Percentiles rank a stretch among this genome's conserved stretches.
These are phyloP conservation scores for Berberis vulgaris DNA, from an alignment of 164 flowering plant species.

Conservation along the genomic window DNA sequence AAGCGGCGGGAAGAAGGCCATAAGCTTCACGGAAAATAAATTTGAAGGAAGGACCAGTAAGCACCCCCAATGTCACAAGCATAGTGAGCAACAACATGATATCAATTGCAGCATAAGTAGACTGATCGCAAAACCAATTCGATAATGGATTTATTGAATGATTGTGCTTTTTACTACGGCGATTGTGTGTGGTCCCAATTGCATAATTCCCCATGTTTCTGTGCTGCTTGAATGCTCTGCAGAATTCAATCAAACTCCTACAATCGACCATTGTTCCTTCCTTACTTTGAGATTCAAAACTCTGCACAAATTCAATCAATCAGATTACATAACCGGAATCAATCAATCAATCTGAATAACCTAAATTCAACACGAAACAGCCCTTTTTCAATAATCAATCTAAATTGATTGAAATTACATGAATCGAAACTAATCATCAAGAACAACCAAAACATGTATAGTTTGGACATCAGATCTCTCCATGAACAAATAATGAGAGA, in stretches of 20 bases:
- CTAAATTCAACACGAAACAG: too few species aligned
- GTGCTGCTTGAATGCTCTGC: slow-evolving; percentile 44
- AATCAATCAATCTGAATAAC: too few species aligned
- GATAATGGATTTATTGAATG: slow-evolving; percentile 22
- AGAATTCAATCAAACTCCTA: slow-evolving; percentile 49
- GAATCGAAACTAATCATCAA: too few species aligned
- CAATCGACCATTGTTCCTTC: slow-evolving; percentile 40
- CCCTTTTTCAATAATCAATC: too few species aligned
- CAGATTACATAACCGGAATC: too few species aligned
- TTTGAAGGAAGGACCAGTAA: slow-evolving; percentile 30
- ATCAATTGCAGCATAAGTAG: slow-evolving; percentile 37
- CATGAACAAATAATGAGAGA: too few species aligned
- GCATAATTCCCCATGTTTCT: slow-evolving; percentile 15
- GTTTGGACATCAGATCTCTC: too few species aligned
- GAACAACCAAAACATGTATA: too few species aligned
- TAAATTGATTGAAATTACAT: too few species aligned
- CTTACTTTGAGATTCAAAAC: too few species aligned
- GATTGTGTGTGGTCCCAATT: slow-evolving; percentile 10
- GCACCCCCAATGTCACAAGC: slow-evolving; percentile 26
- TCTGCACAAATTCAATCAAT: too few species aligned
- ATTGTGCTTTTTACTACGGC: slow-evolving; percentile 18
- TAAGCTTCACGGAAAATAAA: slow-evolving; percentile 25
- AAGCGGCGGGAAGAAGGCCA: slow-evolving; percentile 22
- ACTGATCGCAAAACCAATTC: slow-evolving; percentile 33
- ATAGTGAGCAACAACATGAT: slow-evolving; percentile 27